Conservation (phyloP, 495 filamentous ascomycete genomes). For the Aspergillus heteromorphus region DNA sequence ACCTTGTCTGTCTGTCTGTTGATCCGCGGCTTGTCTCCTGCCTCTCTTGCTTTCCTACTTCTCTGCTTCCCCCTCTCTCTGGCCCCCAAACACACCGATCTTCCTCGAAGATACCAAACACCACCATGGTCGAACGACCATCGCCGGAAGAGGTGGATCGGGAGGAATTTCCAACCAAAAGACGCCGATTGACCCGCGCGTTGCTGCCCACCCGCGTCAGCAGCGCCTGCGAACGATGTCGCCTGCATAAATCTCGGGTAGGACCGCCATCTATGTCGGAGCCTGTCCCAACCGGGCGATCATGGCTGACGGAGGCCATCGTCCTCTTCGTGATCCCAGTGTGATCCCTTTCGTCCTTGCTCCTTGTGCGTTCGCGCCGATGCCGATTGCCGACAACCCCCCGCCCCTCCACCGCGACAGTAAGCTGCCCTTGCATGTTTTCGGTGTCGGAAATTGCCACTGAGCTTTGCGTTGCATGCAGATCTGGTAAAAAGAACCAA, state of each 20-base stretch:
- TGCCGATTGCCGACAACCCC: constrained; percentile 18
- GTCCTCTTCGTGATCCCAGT: constrained; percentile 11
- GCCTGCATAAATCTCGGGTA: constrained; percentile 26
- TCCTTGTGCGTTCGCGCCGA: constrained; percentile 23
- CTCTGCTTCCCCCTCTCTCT: too few species aligned
- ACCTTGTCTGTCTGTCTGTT: too few species aligned
- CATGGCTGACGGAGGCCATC: neutral
- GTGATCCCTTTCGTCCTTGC: constrained; percentile 27
- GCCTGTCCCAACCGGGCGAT: too few species aligned
- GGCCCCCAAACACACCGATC: too few species aligned
- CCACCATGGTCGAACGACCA: too few species aligned
- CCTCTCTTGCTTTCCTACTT: too few species aligned
- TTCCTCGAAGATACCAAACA: too few species aligned
- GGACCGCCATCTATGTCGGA: neutral
- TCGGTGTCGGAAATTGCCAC: too few species aligned
- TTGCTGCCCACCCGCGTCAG: constrained; percentile 26
- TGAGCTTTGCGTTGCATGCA: too few species aligned
- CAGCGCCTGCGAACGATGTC: constrained; percentile 28
- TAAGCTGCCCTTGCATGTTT: neutral
- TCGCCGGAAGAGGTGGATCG: too few species aligned
- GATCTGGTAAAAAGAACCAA: too few species aligned
- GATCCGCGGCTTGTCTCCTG: too few species aligned
- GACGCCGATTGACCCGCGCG: neutral
- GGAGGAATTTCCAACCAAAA: neutral
- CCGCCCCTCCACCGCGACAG: neutral